These are phyloP conservation scores for Stylonectria norvegica DNA, from an alignment of 2,329 filamentous ascomycete species.

Conservation along the genomic window DNA sequence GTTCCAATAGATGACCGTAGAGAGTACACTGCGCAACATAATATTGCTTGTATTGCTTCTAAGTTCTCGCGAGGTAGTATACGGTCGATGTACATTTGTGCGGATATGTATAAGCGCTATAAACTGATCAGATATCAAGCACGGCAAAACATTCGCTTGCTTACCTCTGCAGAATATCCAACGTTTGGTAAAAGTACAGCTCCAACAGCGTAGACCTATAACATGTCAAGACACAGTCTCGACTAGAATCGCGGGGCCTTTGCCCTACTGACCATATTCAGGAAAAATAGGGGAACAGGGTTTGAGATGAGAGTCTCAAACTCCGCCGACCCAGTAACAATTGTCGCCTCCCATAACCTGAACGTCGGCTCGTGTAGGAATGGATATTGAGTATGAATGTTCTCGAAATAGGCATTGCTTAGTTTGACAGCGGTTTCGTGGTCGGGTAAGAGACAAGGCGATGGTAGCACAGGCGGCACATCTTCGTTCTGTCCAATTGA, in stretches of 20 bases:
- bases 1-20: constrained; percentile 4
- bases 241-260: too few relatives aligned
- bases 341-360: constrained; percentile 27
- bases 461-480: background rate
- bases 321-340: constrained; percentile 9
- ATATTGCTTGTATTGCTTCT: constrained; percentile 31
- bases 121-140: background rate
- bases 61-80: constrained; percentile 25
- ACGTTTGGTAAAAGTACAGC: constrained; percentile 6
- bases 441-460: constrained; percentile 8
- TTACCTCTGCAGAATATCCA: constrained; percentile 12
- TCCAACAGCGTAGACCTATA: constrained; percentile 17
- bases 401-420: constrained; percentile 34
- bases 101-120: constrained; percentile 18
- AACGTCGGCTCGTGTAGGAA: constrained; percentile 36
- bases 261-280: constrained; percentile 8
- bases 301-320: background rate
- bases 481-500: background rate
- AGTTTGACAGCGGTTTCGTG: constrained; percentile 8
- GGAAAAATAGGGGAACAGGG: constrained; percentile 5
- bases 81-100: constrained; percentile 15
- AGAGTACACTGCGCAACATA: constrained; percentile 32
- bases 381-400: constrained; percentile 37
- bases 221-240: background rate
- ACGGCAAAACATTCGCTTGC: constrained; percentile 12